Evolutionary conservation across 169 alveolate genomes (phyloP).

Genomic region (Eimeria brunetti): DNA sequence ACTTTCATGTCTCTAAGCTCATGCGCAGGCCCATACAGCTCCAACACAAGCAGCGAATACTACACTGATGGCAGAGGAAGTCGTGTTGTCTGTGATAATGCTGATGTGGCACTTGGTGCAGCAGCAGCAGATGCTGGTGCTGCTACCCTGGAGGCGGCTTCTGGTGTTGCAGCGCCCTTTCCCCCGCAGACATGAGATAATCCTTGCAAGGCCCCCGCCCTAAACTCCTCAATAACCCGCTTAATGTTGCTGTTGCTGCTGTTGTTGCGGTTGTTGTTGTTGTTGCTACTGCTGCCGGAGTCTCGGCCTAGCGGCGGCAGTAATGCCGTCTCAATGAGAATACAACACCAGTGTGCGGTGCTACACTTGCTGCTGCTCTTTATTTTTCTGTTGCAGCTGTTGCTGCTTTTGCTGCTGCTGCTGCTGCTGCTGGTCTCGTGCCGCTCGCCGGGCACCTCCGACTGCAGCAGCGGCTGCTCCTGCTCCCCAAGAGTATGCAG

Average conservation of each 20-base stretch:
- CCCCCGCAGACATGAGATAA: no score
- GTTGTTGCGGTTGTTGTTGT: background rate
- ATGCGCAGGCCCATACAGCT: background rate
- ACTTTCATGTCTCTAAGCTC: background rate
- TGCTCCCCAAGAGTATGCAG: background rate
- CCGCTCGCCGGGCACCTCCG: background rate
- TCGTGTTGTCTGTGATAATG: background rate
- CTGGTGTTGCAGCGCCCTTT: background rate
- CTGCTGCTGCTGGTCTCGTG: slow-evolving; percentile 38
- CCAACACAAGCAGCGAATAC: background rate
- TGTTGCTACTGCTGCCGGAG: background rate
- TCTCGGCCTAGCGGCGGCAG: background rate
- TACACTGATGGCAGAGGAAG: background rate
- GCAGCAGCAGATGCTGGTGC: background rate
- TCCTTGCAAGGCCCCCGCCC: no score
- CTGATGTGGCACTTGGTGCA: background rate
- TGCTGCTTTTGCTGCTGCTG: slow-evolving; percentile 33
- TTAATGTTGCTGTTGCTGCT: background rate
- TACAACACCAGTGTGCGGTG: background rate
- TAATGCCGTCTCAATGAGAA: background rate
- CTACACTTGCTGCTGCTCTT: background rate
- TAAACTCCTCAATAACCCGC: no score
- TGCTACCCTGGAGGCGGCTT: background rate
- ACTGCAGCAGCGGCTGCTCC: background rate
- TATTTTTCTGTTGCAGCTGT: background rate